A percentile compares a stretch with the other conserved stretches of the same genome.
Conservation (phyloP, 352 stramenopile genomes). For the Globisporangium sylvaticum region DNA sequence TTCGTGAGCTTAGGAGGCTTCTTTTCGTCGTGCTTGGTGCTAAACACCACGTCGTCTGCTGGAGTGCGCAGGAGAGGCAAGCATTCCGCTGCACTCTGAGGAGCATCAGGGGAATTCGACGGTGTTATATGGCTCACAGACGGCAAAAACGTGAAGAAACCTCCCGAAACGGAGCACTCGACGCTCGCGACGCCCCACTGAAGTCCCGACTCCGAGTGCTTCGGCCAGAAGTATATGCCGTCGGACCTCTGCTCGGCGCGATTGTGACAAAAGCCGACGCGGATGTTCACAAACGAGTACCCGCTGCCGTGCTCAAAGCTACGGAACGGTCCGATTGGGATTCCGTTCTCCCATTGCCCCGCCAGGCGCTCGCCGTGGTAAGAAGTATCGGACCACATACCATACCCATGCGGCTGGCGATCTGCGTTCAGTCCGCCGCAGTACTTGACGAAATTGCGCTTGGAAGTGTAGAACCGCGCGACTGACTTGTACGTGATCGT, state of each 20-base stretch:
- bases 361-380: constrained; percentile 73
- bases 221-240: constrained; percentile 46
- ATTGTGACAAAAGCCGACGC: constrained; percentile 65
- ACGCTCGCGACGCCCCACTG: constrained; percentile 80
- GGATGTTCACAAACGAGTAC: constrained; percentile 74
- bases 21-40: constrained; percentile 18
- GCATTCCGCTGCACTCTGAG: constrained; percentile 36
- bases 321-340: constrained; percentile 69
- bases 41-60: constrained; percentile 51
- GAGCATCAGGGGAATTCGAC: constrained; percentile 28
- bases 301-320: constrained; percentile 72
- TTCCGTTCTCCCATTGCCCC: constrained; percentile 64
- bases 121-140: constrained; percentile 49
- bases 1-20: constrained; percentile 2
- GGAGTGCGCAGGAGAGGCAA: constrained; percentile 36
- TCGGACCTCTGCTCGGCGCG: constrained; percentile 29
- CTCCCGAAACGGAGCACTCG: constrained; percentile 68
- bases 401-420: constrained; percentile 57
- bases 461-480: constrained; percentile 40
- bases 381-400: constrained; percentile 65
- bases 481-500: constrained; percentile 44
- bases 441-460: constrained; percentile 56
- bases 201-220: constrained; percentile 34
- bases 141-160: constrained; percentile 71
- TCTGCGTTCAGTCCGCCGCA: constrained; percentile 54